Conservation (phyloP, 768 basidiomycete species). For the Ephemerocybe angulata region DNA sequence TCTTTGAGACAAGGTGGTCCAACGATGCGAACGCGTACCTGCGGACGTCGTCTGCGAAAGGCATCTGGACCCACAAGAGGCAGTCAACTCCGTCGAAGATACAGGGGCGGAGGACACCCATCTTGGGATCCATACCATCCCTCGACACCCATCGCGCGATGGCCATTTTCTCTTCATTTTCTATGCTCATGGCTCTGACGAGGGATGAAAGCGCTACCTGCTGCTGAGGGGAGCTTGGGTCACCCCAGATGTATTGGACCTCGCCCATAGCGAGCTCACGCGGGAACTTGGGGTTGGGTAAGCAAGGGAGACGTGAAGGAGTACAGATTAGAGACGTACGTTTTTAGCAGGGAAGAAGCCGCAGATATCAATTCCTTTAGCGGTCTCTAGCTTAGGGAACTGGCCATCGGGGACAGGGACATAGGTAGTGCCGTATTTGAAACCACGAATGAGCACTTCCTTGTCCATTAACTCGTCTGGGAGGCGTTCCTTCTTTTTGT, state of each 20-base stretch:
- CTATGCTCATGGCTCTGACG: constrained; percentile 83
- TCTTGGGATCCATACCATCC: constrained; percentile 75
- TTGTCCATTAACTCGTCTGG: constrained; percentile 65
- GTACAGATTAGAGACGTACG: constrained; percentile 33
- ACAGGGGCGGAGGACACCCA: constrained; percentile 72
- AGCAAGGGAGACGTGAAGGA: too few species aligned
- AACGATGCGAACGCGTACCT: constrained; percentile 85
- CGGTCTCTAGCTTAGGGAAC: constrained; percentile 69
- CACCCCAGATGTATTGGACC: constrained; percentile 81
- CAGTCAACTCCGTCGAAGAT: constrained; percentile 69
- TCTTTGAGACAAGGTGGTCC: constrained; percentile 65
- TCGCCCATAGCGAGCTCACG: constrained; percentile 82
- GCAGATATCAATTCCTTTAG: constrained; percentile 83
- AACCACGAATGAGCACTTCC: constrained; percentile 76
- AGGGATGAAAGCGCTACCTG: constrained; percentile 88
- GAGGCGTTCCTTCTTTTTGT: constrained; percentile 31
- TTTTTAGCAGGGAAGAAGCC: constrained; percentile 73
- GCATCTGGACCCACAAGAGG: constrained; percentile 87
- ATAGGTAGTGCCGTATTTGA: constrained; percentile 88
- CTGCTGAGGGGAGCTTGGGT: constrained; percentile 57
- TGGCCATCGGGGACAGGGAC: constrained; percentile 84
- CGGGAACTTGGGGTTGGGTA: constrained; percentile 71
- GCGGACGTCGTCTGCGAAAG: constrained; percentile 92
- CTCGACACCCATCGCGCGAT: constrained; percentile 79
- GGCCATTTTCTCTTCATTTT: constrained; percentile 59